Conservation (phyloP, 371 early-diverging fungal genomes). For the Fennellomyces sp. region DNA sequence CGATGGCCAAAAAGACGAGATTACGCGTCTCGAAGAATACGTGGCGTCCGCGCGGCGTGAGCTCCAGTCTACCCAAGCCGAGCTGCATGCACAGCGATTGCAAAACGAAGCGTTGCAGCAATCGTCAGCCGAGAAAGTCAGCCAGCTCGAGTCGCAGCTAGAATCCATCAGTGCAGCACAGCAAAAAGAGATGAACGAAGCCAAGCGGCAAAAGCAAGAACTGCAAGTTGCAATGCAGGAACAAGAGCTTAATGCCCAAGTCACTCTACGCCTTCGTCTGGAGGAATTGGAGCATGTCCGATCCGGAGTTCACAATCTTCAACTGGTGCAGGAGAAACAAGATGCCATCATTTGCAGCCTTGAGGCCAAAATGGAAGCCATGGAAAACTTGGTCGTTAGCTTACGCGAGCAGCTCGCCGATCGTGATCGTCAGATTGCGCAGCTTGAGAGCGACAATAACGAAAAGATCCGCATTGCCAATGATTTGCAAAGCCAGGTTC, state of each 20-base stretch:
- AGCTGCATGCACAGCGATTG: conserved; percentile 11
- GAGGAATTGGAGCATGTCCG: conserved; percentile 35
- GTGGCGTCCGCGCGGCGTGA: conserved; percentile 5
- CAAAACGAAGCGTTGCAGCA: conserved; percentile 9
- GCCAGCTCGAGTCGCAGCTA: conserved; percentile 4
- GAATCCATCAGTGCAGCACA: not conserved
- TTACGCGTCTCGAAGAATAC: conserved; percentile 16
- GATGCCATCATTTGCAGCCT: conserved; percentile 38
- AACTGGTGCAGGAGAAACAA: conserved; percentile 40
- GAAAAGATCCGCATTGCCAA: conserved; percentile 21
- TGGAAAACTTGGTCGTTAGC: conserved; percentile 26
- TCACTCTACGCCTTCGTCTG: conserved; percentile 21
- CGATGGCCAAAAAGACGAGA: conserved; percentile 21
- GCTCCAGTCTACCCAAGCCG: conserved; percentile 2
- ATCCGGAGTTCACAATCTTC: conserved; percentile 26
- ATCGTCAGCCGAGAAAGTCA: conserved; percentile 1
- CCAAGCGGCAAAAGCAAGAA: too few relatives aligned
- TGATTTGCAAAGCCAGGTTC: conserved; percentile 26
- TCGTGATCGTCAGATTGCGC: conserved; percentile 26
- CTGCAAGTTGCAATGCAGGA: conserved; percentile 25
- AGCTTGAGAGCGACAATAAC: conserved; percentile 25
- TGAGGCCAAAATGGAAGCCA: conserved; percentile 37
- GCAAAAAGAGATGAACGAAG: too few relatives aligned
- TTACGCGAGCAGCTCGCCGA: conserved; percentile 35
- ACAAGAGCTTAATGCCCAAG: conserved; percentile 28